A percentile compares a stretch with the other conserved stretches of the same genome.
phyloP scores from a whole-genome alignment of 192 early-diverging fungal species.

The Entrophospora sp. region DNA sequence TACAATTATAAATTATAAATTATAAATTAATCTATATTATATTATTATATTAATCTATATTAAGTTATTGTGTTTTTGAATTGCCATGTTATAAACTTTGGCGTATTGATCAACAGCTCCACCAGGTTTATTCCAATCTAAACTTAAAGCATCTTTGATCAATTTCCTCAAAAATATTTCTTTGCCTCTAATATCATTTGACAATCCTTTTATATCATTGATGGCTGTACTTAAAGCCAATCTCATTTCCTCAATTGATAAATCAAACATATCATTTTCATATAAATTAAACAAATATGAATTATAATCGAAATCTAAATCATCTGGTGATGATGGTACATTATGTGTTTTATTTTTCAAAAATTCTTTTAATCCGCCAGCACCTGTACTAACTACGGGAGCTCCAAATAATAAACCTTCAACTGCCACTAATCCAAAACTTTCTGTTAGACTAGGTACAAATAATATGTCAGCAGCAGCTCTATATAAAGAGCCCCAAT shows the following conservation, averaged over 20 bases:
- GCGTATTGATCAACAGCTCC: constrained; percentile 45
- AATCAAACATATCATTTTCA: constrained; percentile 24
- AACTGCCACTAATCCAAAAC: constrained; percentile 42
- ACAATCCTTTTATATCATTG: constrained; percentile 24
- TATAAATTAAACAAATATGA: constrained; percentile 24
- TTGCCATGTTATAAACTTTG: constrained; percentile 37
- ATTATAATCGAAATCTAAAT: background rate
- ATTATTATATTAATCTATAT: no score
- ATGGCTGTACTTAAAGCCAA: constrained; percentile 31
- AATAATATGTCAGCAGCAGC: constrained; percentile 46
- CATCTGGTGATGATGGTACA: background rate
- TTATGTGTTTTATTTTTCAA: constrained; percentile 37
- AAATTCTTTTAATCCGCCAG: constrained; percentile 41
- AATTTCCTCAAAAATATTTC: constrained; percentile 40
- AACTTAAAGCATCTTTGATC: constrained; percentile 34
- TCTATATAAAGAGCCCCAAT: constrained; percentile 36
- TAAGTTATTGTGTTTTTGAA: no score
- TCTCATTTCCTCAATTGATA: constrained; percentile 19
- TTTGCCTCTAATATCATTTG: constrained; percentile 20
- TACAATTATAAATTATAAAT: no score
- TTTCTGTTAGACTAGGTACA: constrained; percentile 43
- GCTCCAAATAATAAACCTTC: constrained; percentile 51
- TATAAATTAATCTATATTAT: no score
- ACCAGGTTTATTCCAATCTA: constrained; percentile 39
- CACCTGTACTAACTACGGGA: constrained; percentile 40